Base-by-base conservation (phyloP, 768 basidiomycete genomes). In the Coprinellus aureogranulatus region DNA sequence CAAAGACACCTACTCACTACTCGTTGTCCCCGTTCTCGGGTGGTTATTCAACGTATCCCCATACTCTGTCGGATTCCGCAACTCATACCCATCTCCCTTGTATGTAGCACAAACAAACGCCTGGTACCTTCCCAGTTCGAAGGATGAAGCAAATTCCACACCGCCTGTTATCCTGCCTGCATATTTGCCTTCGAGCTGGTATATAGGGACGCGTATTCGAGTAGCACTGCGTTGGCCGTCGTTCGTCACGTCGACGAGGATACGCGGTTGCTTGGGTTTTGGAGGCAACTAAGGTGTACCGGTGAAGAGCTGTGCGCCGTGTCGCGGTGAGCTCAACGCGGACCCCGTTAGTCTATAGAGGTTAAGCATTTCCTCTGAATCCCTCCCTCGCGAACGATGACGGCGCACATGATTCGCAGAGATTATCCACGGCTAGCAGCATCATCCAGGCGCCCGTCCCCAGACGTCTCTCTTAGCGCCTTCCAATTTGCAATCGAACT, bases 41-140 rank as follows among this genome's bases (percentile, higher is more conserved):
- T 75, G 77, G 62, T 84, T 75, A 0, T 74, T 78, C 16, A 81
- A 65, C 74, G 79, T 86, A 0, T 78, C 76, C 0, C 85, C 86
- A 58, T 76, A 85, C 67, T 87, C 84, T 0, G 72, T 73, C 0
- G 84, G 84, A 26, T 74, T 69, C 0, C 70, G 71, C 26, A 82
- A 69, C 2, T 71, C 61, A 54, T 77, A 81, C 0, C 79, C 81
- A 28, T 81, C 77, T 3, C 81, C 83, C 60, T 78, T 73, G 69
- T 86, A 88, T 58, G 83, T 82, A 0, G 84, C 79, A 60, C 85
- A 88, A 0, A 81, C 81, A 62, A 80, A 86, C 1, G 80, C 82
- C 14, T 73, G 72, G 66, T 86, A 88, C 11, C 78, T 70, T 74
- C 75, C 75, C 40, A 81, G 81, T 2, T 85, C 86, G 62, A 87